Base-by-base conservation (phyloP, 768 basidiomycete genomes). In the Tephrocybe sp. region DNA sequence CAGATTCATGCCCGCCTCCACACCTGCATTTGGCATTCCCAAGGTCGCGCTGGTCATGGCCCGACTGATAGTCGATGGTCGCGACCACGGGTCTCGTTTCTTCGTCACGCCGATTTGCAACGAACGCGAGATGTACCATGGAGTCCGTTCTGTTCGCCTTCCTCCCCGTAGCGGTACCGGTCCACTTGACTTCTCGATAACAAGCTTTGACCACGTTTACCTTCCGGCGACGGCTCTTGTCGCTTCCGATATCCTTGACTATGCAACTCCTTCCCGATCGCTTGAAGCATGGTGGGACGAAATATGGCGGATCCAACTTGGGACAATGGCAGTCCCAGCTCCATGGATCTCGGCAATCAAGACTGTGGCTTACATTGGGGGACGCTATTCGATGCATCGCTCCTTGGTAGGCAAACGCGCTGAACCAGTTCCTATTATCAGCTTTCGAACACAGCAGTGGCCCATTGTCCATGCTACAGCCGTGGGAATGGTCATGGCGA, bases 391-490 rank as follows among this genome's bases (percentile, higher is more conserved):
- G 11, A 71, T 77, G 67, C 77, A 79, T 61, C 74, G 82, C 32
- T 72, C 68, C 38, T 64, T 84, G 33, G 67, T 72, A 16, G 80
- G 79, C 5, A 74, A 75, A 54, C 63, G 61, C 5, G 60, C 65
- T 12, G 45, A 63, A 12, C 75, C 73, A 14, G 65, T 75, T 2
- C 81, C 81, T 0, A 83, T 86, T 58, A 72, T 84, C 48, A 65
- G 75, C 5, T 86, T 86, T 69, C 74, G 82, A 20, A 85, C 84
- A 0, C 84, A 86, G 54, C 81, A 85, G 47, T 76, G 75, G 72
- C 81, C 84, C 2, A 68, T 86, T 34, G 60, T 77, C 35, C 73
- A 78, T 33, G 77, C 79, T 4, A 70, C 76, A 3, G 76, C 83
- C 1, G 75, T 75, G 16, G 72, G 72, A 5, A 70, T 76, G 61